Evolutionary conservation across 2,329 filamentous ascomycete species (phyloP).

Genomic region (Aspergillus fijiensis): DNA sequence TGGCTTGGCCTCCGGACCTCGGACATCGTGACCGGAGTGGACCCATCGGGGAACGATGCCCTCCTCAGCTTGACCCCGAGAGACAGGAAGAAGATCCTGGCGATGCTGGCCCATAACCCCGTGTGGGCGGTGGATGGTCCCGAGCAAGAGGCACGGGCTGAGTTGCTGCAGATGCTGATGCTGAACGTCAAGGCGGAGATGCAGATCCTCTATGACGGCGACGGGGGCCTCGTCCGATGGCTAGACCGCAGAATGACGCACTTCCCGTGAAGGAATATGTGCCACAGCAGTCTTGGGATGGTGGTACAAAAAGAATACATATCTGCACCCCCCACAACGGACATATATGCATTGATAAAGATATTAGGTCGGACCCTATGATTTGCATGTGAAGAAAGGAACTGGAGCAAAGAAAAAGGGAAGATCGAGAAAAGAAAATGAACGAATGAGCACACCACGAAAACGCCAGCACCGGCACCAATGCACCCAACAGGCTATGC

Average conservation of each 20-base stretch:
- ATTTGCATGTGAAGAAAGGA: slow-evolving; percentile 11
- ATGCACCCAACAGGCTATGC: slow-evolving; percentile 13
- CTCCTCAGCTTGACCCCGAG: slow-evolving; percentile 51
- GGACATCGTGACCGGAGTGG: slow-evolving; percentile 35
- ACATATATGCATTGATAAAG: background rate
- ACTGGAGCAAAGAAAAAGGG: background rate
- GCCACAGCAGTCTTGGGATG: background rate
- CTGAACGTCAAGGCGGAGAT: slow-evolving; percentile 63
- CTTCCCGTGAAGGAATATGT: background rate
- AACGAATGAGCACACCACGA: slow-evolving; percentile 15
- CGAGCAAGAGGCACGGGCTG: slow-evolving; percentile 48
- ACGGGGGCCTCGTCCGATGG: slow-evolving; percentile 45
- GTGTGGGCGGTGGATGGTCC: slow-evolving; percentile 45
- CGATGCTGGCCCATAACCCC: slow-evolving; percentile 52
- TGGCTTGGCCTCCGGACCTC: slow-evolving; percentile 59
- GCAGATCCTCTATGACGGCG: slow-evolving; percentile 52
- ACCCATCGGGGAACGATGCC: slow-evolving; percentile 23
- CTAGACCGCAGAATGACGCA: slow-evolving; percentile 39
- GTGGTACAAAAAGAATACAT: background rate
- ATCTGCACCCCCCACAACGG: background rate
- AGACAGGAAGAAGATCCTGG: slow-evolving; percentile 55
- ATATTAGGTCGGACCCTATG: background rate
- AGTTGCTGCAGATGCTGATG: slow-evolving; percentile 63
- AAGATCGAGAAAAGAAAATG: background rate
- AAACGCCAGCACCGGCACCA: slow-evolving; percentile 20